Evolutionary conservation across 192 early-diverging fungal genomes (phyloP), one percentile per base, ranked within the genome.

Genomic region (Chytriomyces confervae): DNA sequence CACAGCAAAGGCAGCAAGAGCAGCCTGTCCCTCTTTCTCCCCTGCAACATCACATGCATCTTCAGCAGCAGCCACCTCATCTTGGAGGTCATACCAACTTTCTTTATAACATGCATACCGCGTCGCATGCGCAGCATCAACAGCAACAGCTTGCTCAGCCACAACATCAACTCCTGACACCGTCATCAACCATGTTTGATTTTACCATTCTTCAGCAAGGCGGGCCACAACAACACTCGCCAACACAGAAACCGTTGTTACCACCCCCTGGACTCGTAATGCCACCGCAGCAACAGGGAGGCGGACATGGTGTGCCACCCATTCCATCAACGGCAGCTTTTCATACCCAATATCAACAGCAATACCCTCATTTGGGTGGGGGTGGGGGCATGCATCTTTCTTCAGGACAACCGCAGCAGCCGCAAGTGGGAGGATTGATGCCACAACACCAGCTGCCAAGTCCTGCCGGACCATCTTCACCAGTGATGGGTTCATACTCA

Each of bases 121-220:
- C 29, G 29, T 36, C 63, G 11, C 20, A n/a, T 18, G 18, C 11
- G 18, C 63, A 65, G 29, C 18, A 65, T 11, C 63, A 65, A 18
- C 63, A 46, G 66, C 66, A 46, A 5, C 66, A 68, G 27, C 66
- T 46, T 20, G n/a, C 66, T 29, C 47, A 11, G 53, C 23, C 7
- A 23, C 69, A 49, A 51, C 60, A 61, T 11, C 46, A 49, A 7
- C 53, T 74, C n/a, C 50, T 74, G 61, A 74, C 72, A 7, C 72
- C 72, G 7, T 74, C 72, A 18, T 36, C 72, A 46, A 74, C 72
- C 7, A 24, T 74, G 72, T 74, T 74, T 74, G 72, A 74, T 29
- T 74, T 74, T 46, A 48, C 57, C 9, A 46, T 63, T 9, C 43
- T 63, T 45, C 60, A 62, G 43, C 45, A 45, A n/a, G 18, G 47